Evolutionary conservation across 148 eudicot genomes (phyloP).

Genomic region (Simmondsia chinensis): DNA sequence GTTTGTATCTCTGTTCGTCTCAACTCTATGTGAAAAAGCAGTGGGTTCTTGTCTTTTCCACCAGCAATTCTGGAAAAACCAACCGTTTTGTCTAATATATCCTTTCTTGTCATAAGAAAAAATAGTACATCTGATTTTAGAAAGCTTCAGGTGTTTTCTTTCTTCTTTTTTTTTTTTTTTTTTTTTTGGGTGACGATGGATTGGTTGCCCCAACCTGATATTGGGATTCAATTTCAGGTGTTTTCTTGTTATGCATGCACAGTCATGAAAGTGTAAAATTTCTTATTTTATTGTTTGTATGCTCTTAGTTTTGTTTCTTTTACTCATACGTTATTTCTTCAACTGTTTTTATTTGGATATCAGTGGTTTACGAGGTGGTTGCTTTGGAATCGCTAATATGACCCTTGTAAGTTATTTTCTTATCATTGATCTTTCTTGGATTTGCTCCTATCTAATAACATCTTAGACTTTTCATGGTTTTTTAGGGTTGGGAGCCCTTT

Average conservation of each 20-base stretch:
- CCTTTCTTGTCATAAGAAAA: too few relatives aligned
- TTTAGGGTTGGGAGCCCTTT: too few relatives aligned
- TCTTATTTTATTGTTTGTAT: background rate
- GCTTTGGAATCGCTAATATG: conserved; percentile 34
- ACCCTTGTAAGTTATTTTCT: conserved; percentile 31
- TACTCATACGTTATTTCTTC: background rate
- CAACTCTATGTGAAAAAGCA: background rate
- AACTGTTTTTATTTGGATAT: conserved; percentile 4
- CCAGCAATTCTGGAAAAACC: too few relatives aligned
- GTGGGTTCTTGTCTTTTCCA: too few relatives aligned
- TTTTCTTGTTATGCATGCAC: background rate
- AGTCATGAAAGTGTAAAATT: too few relatives aligned
- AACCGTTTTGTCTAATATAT: too few relatives aligned
- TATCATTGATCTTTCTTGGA: background rate
- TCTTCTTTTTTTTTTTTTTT: background rate
- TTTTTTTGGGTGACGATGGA: background rate
- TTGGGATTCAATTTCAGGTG: background rate
- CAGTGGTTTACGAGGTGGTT: conserved; percentile 48
- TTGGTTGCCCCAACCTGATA: too few relatives aligned
- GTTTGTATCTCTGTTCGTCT: too few relatives aligned
- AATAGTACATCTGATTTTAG: too few relatives aligned
- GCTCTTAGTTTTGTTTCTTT: conserved; percentile 3
- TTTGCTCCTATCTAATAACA: too few relatives aligned
- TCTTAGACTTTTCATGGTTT: too few relatives aligned
- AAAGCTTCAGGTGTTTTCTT: too few relatives aligned